Base-by-base conservation (phyloP, 2,329 filamentous ascomycete species). In the Aspergillus proliferans region DNA sequence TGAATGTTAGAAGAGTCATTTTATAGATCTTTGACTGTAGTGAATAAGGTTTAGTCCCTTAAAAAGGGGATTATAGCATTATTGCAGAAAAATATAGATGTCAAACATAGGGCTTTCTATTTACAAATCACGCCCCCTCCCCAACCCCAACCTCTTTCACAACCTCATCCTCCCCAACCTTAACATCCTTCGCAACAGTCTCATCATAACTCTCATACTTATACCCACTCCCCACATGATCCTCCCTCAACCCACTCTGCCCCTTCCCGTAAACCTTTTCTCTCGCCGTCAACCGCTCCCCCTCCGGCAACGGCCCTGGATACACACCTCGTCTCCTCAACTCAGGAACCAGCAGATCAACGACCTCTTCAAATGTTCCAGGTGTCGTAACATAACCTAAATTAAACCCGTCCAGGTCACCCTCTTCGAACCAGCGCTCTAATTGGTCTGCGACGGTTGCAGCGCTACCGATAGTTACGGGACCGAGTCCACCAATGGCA, bases 221-320 rank as follows among this genome's bases (percentile, higher is more conserved):
- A 60, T 84, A 86, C 53, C 57, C 64, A 45, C 75, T 79, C 1
- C 82, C 83, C 0, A 71, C 59, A 62, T 86, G 83, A 62, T 86
- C 83, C 53, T 70, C 70, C 34, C 81, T 71, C 50, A 86, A 59
- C 12, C 73, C 69, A 5, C 65, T 73, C 61, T 85, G 82, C 0
- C 82, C 83, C 52, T 71, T 72, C 0, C 82, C 81, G 61, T 84
- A 85, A 0, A 85, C 68, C 65, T 79, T 84, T 65, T 86, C 83
- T 15, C 81, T 68, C 0, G 76, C 75, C 2, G 78, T 81, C 22
- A 77, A 47, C 15, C 52, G 47, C 7, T 49, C 58, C 19, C 52
- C 46, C 6, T 48, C 58, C 14, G 42, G 40, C n/a, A 60, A 56
- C 14, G 71, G 67, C 24, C 71, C 68, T 4, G 69, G 62, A 48